These are phyloP conservation scores for grape (Vitis vinifera) DNA, from an alignment of 164 flowering plant species.

Conservation along the genomic window DNA sequence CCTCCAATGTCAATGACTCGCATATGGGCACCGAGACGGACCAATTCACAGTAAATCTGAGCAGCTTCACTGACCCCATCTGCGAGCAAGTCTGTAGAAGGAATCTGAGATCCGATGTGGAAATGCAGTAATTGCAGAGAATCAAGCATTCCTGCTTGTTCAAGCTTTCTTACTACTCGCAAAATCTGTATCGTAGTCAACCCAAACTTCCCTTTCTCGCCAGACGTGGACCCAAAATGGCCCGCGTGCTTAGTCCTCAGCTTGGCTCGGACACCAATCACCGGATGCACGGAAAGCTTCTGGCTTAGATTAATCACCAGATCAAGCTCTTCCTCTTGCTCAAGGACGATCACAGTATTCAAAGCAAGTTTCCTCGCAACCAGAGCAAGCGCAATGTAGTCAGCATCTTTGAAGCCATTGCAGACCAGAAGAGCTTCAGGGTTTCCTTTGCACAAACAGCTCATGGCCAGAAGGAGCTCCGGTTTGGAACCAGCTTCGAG, in stretches of 20 bases:
- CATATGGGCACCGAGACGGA: slow-evolving; percentile 91
- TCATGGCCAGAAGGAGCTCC: slow-evolving; percentile 94
- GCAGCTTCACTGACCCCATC: slow-evolving; percentile 92
- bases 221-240: slow-evolving; percentile 97
- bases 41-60: slow-evolving; percentile 87
- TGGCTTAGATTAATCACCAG: slow-evolving; percentile 67
- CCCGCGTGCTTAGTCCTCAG: slow-evolving; percentile 92
- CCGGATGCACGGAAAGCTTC: slow-evolving; percentile 61
- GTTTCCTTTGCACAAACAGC: slow-evolving; percentile 79
- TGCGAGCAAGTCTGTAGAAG: slow-evolving; percentile 63
- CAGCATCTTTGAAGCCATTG: slow-evolving; percentile 92
- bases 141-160: slow-evolving; percentile 69
- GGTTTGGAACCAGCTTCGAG: slow-evolving; percentile 98
- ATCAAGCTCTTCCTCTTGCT: slow-evolving; percentile 95
- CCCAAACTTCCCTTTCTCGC: slow-evolving; percentile 98
- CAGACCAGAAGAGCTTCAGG: slow-evolving; percentile 78
- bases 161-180: slow-evolving; percentile 69
- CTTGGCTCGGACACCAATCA: slow-evolving; percentile 90
- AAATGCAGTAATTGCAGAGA: slow-evolving; percentile 89
- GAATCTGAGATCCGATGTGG: slow-evolving; percentile 97
- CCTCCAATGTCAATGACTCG: slow-evolving; percentile 87
- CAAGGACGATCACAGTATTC: slow-evolving; percentile 87
- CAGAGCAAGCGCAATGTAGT: slow-evolving; percentile 84
- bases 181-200: slow-evolving; percentile 74
- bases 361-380: slow-evolving; percentile 63